phyloP scores from a whole-genome alignment of 2,329 filamentous ascomycete species.

The Fusarium siculi region DNA sequence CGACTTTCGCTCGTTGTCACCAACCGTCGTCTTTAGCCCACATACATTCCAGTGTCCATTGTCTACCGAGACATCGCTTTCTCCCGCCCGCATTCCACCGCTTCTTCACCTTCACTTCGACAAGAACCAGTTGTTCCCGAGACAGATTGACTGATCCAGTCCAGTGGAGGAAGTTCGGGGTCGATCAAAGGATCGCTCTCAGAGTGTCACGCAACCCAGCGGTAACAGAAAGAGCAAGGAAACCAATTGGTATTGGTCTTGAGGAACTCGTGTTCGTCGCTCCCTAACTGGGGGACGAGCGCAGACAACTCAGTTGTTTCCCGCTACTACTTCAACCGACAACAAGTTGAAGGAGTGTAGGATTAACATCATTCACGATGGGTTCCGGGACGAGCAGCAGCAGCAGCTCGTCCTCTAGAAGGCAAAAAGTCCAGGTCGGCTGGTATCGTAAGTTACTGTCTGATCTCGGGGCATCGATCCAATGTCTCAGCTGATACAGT shows the following conservation, averaged over 20 bases:
- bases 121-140: slow-evolving; percentile 25
- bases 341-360: slow-evolving; percentile 27
- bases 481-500: slow-evolving; percentile 26
- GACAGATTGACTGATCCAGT: slow-evolving; percentile 30
- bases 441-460: slow-evolving; percentile 58
- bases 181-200: slow-evolving; percentile 1
- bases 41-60: slow-evolving; percentile 37
- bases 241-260: slow-evolving; percentile 6
- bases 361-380: slow-evolving; percentile 37
- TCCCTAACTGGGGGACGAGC: slow-evolving; percentile 43
- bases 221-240: slow-evolving; percentile 29
- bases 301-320: slow-evolving; percentile 28
- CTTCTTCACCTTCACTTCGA: not conserved
- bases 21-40: slow-evolving; percentile 31
- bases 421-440: slow-evolving; percentile 57
- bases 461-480: slow-evolving; percentile 7
- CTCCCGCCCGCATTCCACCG: slow-evolving; percentile 39
- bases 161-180: slow-evolving; percentile 11
- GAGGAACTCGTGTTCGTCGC: slow-evolving; percentile 35
- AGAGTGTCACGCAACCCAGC: slow-evolving; percentile 7
- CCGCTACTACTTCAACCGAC: slow-evolving; percentile 16
- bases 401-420: slow-evolving; percentile 43
- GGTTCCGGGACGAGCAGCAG: slow-evolving; percentile 38
- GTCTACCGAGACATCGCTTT: slow-evolving; percentile 28
- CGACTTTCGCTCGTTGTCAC: slow-evolving; percentile 43